Evolutionary conservation across 2,329 filamentous ascomycete species (phyloP), one percentile per base, ranked within the genome.

Genomic region (Phialocephala subalpina): DNA sequence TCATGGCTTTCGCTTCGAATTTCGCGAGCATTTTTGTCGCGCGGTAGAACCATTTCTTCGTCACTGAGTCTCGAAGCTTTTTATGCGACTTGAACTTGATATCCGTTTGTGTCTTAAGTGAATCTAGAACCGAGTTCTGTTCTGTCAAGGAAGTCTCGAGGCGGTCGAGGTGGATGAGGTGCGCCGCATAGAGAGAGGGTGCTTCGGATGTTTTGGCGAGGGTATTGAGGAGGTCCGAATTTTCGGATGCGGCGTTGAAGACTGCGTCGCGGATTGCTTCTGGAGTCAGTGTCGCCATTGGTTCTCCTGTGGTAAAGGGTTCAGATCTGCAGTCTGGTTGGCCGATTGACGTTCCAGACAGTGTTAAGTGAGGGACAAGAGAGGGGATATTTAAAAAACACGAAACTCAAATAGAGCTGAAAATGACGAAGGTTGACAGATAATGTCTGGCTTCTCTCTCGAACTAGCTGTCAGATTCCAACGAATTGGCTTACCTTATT

Each of bases 1-100:
- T 62, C 35, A 38, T 61, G 8, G 63, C 63, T 29, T 62, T 65
- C n/a, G 58, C 52, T 27, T 62, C 52, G 29, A 65, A 65, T 18
- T 65, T 59, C 16, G 47, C 16, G 4, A 49, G 42, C 27, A 55
- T 65, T 27, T 62, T 65, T 16, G 53, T 62, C 9, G 45, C 58
- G 9, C 52, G 49, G 25, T 62, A 65, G 16, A 62, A 36, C n/a
- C 56, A 62, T 16, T 29, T 18, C 25, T 52, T 59, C 18, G 63
- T 59, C 9, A 45, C 38, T 8, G 63, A 65, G 27, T 65, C 53
- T 22, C 58, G 47, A n/a, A 47, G 49, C 18, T 55, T 58, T 29
- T 57, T 58, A 53, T 65, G 63, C 16, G 27, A n/a, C 45, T 65
- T 65, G 42, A 61, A 65, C 27, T 62, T 58, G 0, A 40, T 3